phyloP scores from a whole-genome alignment of 345 rosid genomes.

The Diplotaxis tenuifolia region DNA sequence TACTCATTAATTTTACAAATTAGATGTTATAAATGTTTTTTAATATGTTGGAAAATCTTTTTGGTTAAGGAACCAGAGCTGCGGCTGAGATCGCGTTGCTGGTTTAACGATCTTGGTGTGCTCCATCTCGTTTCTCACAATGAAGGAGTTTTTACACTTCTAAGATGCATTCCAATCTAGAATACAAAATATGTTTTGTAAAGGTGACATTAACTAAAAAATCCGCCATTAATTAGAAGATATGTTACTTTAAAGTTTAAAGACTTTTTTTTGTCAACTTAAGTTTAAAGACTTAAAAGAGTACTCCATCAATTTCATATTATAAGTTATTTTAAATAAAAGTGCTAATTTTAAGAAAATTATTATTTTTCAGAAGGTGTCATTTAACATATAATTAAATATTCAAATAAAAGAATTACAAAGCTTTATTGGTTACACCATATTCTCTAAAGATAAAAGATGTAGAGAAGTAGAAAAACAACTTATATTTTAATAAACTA shows the following conservation, averaged over 20 bases:
- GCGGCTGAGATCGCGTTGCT: constrained; percentile 22
- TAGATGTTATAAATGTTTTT: constrained; percentile 6
- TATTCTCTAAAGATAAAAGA: not conserved
- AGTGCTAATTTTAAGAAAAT: not conserved
- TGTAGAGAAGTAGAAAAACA: no score
- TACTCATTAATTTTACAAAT: not conserved
- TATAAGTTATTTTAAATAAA: no score
- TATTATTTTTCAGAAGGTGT: no score
- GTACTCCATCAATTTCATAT: not conserved
- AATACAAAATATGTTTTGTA: not conserved
- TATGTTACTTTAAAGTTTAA: not conserved
- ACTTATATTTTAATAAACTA: not conserved
- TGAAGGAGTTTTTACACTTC: constrained; percentile 8
- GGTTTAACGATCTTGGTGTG: constrained; percentile 20
- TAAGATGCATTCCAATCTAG: not conserved
- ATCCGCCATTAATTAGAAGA: not conserved
- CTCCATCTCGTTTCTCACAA: constrained; percentile 19
- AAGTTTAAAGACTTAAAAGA: not conserved
- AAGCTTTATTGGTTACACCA: not conserved
- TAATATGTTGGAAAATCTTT: not conserved
- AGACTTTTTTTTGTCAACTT: not conserved
- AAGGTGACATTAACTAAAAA: not conserved
- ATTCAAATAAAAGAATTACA: not conserved
- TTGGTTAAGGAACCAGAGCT: constrained; percentile 9
- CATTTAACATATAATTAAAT: not conserved